phyloP scores from a whole-genome alignment of 1,284 basidiomycete genomes.

The Coniferiporia weirii region DNA sequence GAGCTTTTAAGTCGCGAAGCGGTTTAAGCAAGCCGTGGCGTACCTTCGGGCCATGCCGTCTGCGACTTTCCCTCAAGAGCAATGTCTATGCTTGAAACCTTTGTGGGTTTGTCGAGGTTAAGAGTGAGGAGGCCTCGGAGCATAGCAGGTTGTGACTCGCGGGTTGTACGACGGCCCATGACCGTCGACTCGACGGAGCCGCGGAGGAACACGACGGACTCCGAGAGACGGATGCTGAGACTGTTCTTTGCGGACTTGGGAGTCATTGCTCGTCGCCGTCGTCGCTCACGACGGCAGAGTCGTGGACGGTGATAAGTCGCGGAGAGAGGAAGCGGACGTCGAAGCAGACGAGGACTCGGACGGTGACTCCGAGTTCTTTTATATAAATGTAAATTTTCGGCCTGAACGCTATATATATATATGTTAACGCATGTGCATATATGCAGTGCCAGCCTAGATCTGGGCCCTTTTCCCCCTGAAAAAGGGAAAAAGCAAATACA shows the following conservation, averaged over 20 bases:
- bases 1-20: no score
- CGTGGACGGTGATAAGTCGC: neutral
- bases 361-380: no score
- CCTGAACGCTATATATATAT: no score
- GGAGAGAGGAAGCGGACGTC: neutral
- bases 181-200: constrained; percentile 39
- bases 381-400: no score
- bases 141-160: constrained; percentile 62
- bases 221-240: constrained; percentile 67
- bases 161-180: constrained; percentile 38
- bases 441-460: no score
- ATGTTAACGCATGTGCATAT: no score
- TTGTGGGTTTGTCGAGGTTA: constrained; percentile 75
- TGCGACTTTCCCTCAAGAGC: constrained; percentile 67
- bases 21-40: constrained; percentile 19
- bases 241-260: constrained; percentile 29
- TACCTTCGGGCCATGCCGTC: constrained; percentile 83
- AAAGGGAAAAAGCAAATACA: no score
- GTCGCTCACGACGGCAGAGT: neutral
- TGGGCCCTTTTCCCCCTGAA: no score
- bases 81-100: constrained; percentile 82
- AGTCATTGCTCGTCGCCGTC: neutral
- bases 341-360: neutral
- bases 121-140: constrained; percentile 86
- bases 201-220: constrained; percentile 78